Evolutionary conservation across 2,329 filamentous ascomycete species (phyloP), one percentile per base, ranked within the genome.

Genomic region (Scedosporium boydii): DNA sequence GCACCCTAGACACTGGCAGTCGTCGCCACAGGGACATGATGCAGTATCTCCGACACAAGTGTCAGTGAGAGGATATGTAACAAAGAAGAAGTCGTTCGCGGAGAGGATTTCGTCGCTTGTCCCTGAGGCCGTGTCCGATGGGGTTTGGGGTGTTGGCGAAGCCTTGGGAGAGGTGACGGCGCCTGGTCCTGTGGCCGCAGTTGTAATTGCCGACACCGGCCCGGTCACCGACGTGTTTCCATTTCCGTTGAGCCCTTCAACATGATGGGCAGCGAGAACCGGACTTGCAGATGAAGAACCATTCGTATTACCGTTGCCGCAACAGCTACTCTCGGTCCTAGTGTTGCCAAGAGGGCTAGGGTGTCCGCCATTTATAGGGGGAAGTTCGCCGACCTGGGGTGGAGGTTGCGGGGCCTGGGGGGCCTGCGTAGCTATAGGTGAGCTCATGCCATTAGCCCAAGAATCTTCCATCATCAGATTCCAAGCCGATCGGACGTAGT

Each of bases 1-100:
- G 65, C 83, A 86, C 3, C 82, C 83, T 2, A 84, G 71, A 66
- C 83, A 86, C 64, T 80, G 74, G 63, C 83, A 86, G 64, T 84
- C 82, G 63, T 86, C 82, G 7, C 83, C 83, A 62, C 84, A 86
- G 0, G 79, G 81, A 67, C 83, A 86, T 48, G 75, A 78, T 12
- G 76, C 73, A 63, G 75, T 74, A 63, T 80, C 78, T 2, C 82
- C 82, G 0, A 75, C 76, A 67, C 82, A 84, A 1, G 72, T 70
- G 26, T 79, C 76, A 3, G 73, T 72, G 62, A 78, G 80, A 2
- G 80, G 77, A 65, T 85, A 81, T 62, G 78, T 80, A 63, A 86
- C 83, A 67, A 86, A 86, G 69, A 86, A 80, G 72, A 82, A 87
- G 69, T 86, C 81, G 60, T 74, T 77, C 1, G 79, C 78, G 1